Conservation (phyloP, 148 eudicot genomes). For the Silene latifolia region DNA sequence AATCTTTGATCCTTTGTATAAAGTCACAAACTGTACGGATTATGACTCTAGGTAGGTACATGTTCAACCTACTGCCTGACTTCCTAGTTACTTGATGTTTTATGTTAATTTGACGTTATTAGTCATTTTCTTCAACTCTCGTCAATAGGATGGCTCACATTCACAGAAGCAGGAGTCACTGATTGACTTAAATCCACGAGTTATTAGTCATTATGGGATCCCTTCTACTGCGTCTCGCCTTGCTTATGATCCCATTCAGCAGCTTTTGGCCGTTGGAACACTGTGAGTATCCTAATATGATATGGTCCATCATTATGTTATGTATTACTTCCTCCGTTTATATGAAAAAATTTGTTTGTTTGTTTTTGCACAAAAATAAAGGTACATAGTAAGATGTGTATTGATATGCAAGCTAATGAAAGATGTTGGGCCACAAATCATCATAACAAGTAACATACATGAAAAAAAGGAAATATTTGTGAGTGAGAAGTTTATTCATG, state of each 20-base stretch:
- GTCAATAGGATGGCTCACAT: conserved; percentile 21
- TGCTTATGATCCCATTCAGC: conserved; percentile 83
- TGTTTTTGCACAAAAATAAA: not conserved
- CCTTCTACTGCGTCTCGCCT: conserved; percentile 88
- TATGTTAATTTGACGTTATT: conserved; percentile 5
- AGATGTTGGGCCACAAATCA: not conserved
- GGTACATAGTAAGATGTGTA: not conserved
- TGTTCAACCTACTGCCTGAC: not conserved
- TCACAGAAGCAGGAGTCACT: conserved; percentile 24
- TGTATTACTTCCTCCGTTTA: not conserved
- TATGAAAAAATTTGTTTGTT: not conserved
- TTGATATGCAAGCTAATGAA: not conserved
- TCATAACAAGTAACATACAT: not conserved
- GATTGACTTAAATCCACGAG: conserved; percentile 50
- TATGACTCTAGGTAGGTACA: not conserved
- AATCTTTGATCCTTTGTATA: not conserved
- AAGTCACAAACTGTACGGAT: not conserved
- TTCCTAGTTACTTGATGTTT: not conserved
- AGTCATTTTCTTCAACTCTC: conserved; percentile 6
- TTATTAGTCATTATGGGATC: conserved; percentile 79
- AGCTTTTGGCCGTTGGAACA: conserved; percentile 82
- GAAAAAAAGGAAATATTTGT: not conserved
- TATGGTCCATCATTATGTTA: not conserved
- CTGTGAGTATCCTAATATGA: conserved; percentile 49
- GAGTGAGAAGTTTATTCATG: not conserved